A percentile compares a stretch with the other conserved stretches of the same genome.
phyloP scores from a whole-genome alignment of 352 stramenopile genomes.

The Pythium dissimile region DNA sequence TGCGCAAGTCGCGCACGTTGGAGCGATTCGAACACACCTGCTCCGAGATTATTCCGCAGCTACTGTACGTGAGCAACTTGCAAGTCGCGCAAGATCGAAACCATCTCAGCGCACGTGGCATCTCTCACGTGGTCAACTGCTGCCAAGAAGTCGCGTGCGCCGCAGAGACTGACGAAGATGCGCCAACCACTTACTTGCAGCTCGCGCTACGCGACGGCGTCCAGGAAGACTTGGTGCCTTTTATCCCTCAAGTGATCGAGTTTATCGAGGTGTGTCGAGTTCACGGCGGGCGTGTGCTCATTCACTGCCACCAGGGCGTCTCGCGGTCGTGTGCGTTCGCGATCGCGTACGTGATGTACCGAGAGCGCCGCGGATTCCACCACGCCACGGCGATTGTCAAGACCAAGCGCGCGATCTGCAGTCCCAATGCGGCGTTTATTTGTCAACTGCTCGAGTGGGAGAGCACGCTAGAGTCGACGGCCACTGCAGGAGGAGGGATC shows the following conservation, averaged over 20 bases:
- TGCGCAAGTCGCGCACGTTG: conserved; percentile 47
- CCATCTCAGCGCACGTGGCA: conserved; percentile 29
- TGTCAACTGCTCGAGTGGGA: conserved; percentile 71
- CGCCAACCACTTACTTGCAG: conserved; percentile 12
- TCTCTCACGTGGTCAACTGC: conserved; percentile 60
- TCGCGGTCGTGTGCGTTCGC: conserved; percentile 66
- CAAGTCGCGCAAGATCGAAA: conserved; percentile 30
- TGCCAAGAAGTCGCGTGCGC: conserved; percentile 36
- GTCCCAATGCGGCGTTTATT: conserved; percentile 60
- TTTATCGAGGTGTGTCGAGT: conserved; percentile 33
- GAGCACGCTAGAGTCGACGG: conserved; percentile 29
- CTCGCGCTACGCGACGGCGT: conserved; percentile 52
- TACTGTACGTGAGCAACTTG: conserved; percentile 63
- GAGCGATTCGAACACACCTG: conserved; percentile 41
- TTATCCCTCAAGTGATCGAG: conserved; percentile 42
- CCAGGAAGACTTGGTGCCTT: conserved; percentile 61
- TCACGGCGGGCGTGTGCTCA: conserved; percentile 28
- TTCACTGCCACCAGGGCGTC: conserved; percentile 73
- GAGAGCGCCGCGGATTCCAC: conserved; percentile 25
- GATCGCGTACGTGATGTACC: conserved; percentile 61
- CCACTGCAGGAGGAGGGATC: not conserved
- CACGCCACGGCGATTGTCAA: conserved; percentile 43
- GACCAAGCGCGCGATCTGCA: conserved; percentile 41
- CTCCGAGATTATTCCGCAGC: conserved; percentile 48
- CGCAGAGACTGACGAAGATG: not conserved